A percentile compares a stretch with the other conserved stretches of the same genome.
Conservation (phyloP, 1,284 basidiomycete genomes). For the Tylopilus orsonianus region DNA sequence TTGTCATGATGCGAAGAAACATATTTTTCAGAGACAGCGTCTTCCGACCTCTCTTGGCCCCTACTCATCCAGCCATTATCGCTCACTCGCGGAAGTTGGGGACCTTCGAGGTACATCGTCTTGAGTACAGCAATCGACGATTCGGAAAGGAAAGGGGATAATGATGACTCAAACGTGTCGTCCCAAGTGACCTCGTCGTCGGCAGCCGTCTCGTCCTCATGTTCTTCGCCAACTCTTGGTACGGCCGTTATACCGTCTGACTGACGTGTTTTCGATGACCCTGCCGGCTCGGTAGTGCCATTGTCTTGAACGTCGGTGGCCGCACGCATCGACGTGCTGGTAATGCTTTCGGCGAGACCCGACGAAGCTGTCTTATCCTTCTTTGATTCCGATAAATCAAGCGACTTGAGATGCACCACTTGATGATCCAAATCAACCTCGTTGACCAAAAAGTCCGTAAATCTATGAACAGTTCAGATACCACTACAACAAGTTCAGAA, state of each 20-base stretch:
- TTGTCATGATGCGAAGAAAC: conserved; percentile 24
- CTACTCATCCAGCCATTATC: conserved; percentile 69
- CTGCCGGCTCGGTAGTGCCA: background rate
- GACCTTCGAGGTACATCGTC: conserved; percentile 73
- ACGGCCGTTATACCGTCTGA: background rate
- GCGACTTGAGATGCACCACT: conserved; percentile 75
- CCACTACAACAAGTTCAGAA: conserved; percentile 6
- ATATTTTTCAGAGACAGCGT: conserved; percentile 20
- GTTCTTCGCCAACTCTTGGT: conserved; percentile 6
- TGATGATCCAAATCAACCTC: conserved; percentile 83
- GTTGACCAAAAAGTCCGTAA: conserved; percentile 92
- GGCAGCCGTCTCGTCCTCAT: conserved; percentile 6
- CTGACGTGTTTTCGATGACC: conserved; percentile 7
- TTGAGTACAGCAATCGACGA: conserved; percentile 64
- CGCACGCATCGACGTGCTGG: conserved; percentile 3
- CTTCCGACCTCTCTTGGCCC: conserved; percentile 35
- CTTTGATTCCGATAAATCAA: conserved; percentile 65
- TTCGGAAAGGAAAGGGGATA: conserved; percentile 64
- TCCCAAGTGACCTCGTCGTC: conserved; percentile 57
- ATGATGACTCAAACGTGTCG: conserved; percentile 51
- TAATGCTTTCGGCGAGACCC: conserved; percentile 5
- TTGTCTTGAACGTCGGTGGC: conserved; percentile 3
- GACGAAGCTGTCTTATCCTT: conserved; percentile 30
- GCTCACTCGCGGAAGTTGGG: conserved; percentile 63
- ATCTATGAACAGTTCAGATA: conserved; percentile 49